phyloP scores from a whole-genome alignment of 2,329 filamentous ascomycete species.

The Fusarium goolgardi region DNA sequence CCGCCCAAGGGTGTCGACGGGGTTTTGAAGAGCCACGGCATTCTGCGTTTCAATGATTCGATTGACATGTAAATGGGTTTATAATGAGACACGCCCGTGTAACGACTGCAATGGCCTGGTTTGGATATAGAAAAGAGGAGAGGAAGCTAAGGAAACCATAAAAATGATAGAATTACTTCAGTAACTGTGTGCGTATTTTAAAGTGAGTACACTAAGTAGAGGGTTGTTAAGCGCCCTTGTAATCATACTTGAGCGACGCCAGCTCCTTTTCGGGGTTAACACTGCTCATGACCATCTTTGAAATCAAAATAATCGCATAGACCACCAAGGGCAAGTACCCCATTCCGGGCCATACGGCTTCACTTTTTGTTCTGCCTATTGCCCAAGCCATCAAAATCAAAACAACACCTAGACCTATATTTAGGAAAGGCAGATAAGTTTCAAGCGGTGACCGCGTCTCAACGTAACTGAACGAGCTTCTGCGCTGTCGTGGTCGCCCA shows the following conservation, averaged over 20 bases:
- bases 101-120: constrained; percentile 28
- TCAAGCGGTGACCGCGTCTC: constrained; percentile 61
- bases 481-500: constrained; percentile 32
- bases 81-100: constrained; percentile 42
- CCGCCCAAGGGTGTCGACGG: constrained; percentile 89
- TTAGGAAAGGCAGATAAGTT: constrained; percentile 69
- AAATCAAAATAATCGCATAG: constrained; percentile 69
- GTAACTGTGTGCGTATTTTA: constrained; percentile 1
- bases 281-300: constrained; percentile 73
- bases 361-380: constrained; percentile 50
- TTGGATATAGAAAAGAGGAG: constrained; percentile 41
- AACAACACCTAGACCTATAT: constrained; percentile 66
- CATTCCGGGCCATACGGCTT: constrained; percentile 57
- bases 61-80: constrained; percentile 71
- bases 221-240: constrained; percentile 72
- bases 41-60: constrained; percentile 91
- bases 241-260: constrained; percentile 70
- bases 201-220: not conserved
- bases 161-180: constrained; percentile 23
- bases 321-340: constrained; percentile 67
- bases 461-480: constrained; percentile 41
- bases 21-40: constrained; percentile 84
- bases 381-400: constrained; percentile 60
- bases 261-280: constrained; percentile 76
- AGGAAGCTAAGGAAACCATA: constrained; percentile 7